Evolutionary conservation across 2,329 filamentous ascomycete species (phyloP).

Genomic region (Botrytis galanthina): DNA sequence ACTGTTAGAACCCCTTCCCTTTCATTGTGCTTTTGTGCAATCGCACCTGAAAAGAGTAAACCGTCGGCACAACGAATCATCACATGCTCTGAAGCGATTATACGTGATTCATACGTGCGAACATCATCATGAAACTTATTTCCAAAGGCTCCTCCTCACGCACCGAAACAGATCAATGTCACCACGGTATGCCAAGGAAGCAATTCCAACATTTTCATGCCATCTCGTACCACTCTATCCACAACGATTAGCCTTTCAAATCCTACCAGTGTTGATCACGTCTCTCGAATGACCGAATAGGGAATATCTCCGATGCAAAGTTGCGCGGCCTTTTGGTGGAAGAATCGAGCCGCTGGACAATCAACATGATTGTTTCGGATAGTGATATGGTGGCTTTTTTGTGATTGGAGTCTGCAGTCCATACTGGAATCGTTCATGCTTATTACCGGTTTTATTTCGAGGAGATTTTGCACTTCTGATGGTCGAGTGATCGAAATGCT

Average conservation of each 20-base stretch:
- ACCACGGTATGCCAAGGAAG: not conserved
- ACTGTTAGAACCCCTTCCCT: not conserved
- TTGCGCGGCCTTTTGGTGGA: slow-evolving; percentile 15
- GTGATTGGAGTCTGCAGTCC: not conserved
- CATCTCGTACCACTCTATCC: slow-evolving; percentile 7
- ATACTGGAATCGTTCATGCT: slow-evolving; percentile 6
- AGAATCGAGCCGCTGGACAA: slow-evolving; percentile 17
- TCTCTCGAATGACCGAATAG: slow-evolving; percentile 4
- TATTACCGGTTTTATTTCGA: not conserved
- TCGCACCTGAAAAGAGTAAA: not conserved
- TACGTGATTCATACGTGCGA: not conserved
- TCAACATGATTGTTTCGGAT: slow-evolving; percentile 14
- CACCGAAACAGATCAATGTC: not conserved
- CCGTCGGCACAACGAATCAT: not conserved
- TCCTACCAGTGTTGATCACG: slow-evolving; percentile 10
- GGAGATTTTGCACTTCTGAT: not conserved
- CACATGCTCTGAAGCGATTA: not conserved
- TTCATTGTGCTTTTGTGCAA: not conserved
- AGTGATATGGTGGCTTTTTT: slow-evolving; percentile 6
- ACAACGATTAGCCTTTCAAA: not conserved
- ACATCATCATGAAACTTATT: not conserved
- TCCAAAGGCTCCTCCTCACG: not conserved
- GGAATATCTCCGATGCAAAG: slow-evolving; percentile 17
- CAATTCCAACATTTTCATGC: slow-evolving; percentile 11
- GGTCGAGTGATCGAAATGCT: not conserved